These are phyloP conservation scores for Dactylellina cionopaga DNA, from an alignment of 2,329 filamentous ascomycete species.

Conservation along the genomic window DNA sequence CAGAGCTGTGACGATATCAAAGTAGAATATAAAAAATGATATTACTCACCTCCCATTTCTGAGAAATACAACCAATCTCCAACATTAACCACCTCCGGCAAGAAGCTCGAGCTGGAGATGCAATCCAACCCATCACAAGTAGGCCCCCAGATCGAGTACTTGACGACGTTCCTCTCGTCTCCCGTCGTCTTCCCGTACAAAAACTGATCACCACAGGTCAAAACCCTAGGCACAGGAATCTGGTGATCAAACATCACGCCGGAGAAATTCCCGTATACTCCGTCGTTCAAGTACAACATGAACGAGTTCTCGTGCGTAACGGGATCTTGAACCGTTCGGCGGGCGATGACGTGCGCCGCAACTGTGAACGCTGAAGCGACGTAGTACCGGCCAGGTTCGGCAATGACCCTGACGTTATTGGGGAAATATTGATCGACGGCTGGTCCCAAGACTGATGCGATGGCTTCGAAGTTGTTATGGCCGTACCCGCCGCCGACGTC, in stretches of 20 bases:
- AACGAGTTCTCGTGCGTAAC: slow-evolving; percentile 74
- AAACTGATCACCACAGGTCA: slow-evolving; percentile 71
- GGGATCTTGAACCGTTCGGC: slow-evolving; percentile 82
- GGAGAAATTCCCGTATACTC: slow-evolving; percentile 97
- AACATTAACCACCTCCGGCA: slow-evolving; percentile 81
- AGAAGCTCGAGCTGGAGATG: slow-evolving; percentile 82
- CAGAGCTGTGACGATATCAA: neutral
- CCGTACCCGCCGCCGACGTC: slow-evolving; percentile 96
- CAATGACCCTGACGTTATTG: slow-evolving; percentile 83
- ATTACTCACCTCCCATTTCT: slow-evolving; percentile 81
- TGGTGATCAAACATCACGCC: slow-evolving; percentile 99
- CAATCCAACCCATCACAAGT: slow-evolving; percentile 98
- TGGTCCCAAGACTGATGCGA: slow-evolving; percentile 80
- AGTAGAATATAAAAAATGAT: slow-evolving; percentile 11
- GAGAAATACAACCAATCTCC: slow-evolving; percentile 99
- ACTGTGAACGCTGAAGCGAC: slow-evolving; percentile 92
- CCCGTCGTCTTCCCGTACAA: slow-evolving; percentile 69
- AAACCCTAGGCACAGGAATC: slow-evolving; percentile 82
- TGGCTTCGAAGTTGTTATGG: slow-evolving; percentile 88
- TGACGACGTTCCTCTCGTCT: slow-evolving; percentile 68
- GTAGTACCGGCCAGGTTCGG: slow-evolving; percentile 96
- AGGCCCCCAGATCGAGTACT: slow-evolving; percentile 98
- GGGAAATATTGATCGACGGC: slow-evolving; percentile 92
- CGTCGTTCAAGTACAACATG: slow-evolving; percentile 98
- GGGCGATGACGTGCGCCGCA: slow-evolving; percentile 94